Evolutionary conservation across 2,329 filamentous ascomycete genomes (phyloP), one percentile per base, ranked within the genome.

Genomic region (Decorospora gaudefroyi): DNA sequence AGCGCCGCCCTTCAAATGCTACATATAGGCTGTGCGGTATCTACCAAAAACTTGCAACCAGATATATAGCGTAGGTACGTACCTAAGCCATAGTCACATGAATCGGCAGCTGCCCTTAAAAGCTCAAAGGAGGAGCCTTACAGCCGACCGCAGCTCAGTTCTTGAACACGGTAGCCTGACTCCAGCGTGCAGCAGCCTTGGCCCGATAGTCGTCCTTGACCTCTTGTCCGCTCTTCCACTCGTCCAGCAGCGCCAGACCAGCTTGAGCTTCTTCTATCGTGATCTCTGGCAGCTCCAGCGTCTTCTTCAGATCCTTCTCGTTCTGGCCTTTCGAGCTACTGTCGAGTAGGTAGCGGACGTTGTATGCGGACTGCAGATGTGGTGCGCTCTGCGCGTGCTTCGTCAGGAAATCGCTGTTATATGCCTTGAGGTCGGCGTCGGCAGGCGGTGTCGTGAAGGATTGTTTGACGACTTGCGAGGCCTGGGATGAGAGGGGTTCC

Each of bases 401-500:
- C 28, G 77, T 67, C 12, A 84, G 70, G 68, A 84, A 92, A 15
- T 81, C 78, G 26, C 84, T 75, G 68, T 91, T 92, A 72, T 79
- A 81, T 54, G 82, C 75, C 33, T 78, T 73, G 29, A 88, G 76
- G 36, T 85, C 78, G 13, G 76, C 70, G 25, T 73, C 71, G 19
- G 80, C 79, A 7, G 80, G 72, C 5, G 84, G 76, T 16, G 86
- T 72, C 6, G 78, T 74, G 57, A 91, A 88, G 53, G 85, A 83
- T 2, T 81, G 72, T 48, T 85, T 83, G 55, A 96, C 74, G 32
- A 89, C 81, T 54, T 90, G 82, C 35, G 80, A 76, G 13, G 87
- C 80, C 69, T 88, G 81, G 0, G 83, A 74, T 13, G 90, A 74
- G n/a, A 84, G 79, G 33, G 59, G 49, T 78, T 78, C 12, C 78